These are phyloP conservation scores for Plasmodium ovale DNA, from an alignment of 169 alveolate genomes.

Conservation along the genomic window DNA sequence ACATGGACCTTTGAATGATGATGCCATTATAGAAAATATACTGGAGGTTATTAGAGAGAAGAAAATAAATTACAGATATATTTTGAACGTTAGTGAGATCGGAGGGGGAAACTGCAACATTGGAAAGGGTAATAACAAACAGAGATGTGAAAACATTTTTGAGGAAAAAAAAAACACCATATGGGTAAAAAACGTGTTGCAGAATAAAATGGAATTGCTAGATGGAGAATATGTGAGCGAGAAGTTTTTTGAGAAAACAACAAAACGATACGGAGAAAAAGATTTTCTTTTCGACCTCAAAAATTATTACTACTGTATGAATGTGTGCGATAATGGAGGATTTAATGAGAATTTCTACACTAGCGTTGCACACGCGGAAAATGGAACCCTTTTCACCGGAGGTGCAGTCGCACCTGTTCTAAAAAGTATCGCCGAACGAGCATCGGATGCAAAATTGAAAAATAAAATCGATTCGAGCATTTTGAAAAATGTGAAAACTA, in stretches of 20 bases:
- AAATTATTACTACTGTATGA: slow-evolving; percentile 32
- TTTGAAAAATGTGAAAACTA: slow-evolving; percentile 10
- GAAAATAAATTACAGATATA: slow-evolving; percentile 23
- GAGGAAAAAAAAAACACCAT: slow-evolving; percentile 4
- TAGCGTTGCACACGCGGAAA: background rate
- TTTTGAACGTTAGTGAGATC: slow-evolving; percentile 7
- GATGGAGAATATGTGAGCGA: slow-evolving; percentile 47
- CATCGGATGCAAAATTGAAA: slow-evolving; percentile 7
- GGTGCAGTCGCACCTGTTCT: too few relatives aligned
- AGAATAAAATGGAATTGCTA: slow-evolving; percentile 47
- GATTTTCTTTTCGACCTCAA: slow-evolving; percentile 46
- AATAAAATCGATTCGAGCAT: slow-evolving; percentile 33
- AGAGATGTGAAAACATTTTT: slow-evolving; percentile 4
- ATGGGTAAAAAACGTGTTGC: slow-evolving; percentile 23
- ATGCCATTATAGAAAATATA: slow-evolving; percentile 72
- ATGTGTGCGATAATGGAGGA: background rate
- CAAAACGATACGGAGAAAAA: slow-evolving; percentile 43
- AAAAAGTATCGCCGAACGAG: background rate
- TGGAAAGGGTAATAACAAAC: background rate
- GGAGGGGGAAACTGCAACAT: too few relatives aligned
- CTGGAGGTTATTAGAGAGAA: slow-evolving; percentile 43
- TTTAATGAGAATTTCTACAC: background rate
- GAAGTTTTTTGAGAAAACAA: slow-evolving; percentile 5
- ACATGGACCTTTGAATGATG: slow-evolving; percentile 44
- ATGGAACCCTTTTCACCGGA: background rate